phyloP scores from a whole-genome alignment of 1,139 yeast genomes.

The Suhomyces chickasaworum region DNA sequence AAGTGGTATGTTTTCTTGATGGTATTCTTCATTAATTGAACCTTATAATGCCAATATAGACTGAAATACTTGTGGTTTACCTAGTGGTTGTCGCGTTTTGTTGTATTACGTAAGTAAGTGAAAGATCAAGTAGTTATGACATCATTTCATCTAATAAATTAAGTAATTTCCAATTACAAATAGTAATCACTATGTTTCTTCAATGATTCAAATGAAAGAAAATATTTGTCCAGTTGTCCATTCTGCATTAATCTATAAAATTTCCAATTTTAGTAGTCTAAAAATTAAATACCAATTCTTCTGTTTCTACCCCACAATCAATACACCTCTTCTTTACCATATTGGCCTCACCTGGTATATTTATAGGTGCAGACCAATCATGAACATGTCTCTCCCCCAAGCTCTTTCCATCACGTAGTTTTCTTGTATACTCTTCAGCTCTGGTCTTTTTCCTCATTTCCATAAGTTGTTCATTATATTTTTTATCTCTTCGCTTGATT shows the following conservation, averaged over 20 bases:
- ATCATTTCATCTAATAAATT: too few species aligned
- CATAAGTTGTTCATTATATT: slow-evolving; percentile 69
- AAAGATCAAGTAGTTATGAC: neutral
- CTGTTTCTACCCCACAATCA: slow-evolving; percentile 84
- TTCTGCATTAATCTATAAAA: neutral
- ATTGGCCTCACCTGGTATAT: slow-evolving; percentile 34
- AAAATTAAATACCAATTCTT: slow-evolving; percentile 48
- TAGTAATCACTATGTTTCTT: too few species aligned
- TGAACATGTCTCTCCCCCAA: slow-evolving; percentile 65
- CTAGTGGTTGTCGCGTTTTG: neutral
- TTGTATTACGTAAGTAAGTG: neutral
- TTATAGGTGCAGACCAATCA: slow-evolving; percentile 69
- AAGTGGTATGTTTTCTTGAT: too few species aligned
- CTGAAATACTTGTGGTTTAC: too few species aligned
- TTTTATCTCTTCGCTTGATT: slow-evolving; percentile 73
- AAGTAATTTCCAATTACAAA: too few species aligned
- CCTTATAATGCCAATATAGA: too few species aligned
- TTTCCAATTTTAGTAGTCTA: neutral
- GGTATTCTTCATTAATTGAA: too few species aligned
- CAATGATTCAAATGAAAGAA: too few species aligned
- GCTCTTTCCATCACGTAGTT: slow-evolving; percentile 58
- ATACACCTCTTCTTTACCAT: slow-evolving; percentile 65
- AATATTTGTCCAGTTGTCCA: too few species aligned
- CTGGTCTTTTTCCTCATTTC: slow-evolving; percentile 91
- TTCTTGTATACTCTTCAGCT: slow-evolving; percentile 85